A percentile compares a stretch with the other conserved stretches of the same genome.
Evolutionary conservation across 2,329 filamentous ascomycete genomes (phyloP).

Genomic region (Cladosporium cucumerinum): DNA sequence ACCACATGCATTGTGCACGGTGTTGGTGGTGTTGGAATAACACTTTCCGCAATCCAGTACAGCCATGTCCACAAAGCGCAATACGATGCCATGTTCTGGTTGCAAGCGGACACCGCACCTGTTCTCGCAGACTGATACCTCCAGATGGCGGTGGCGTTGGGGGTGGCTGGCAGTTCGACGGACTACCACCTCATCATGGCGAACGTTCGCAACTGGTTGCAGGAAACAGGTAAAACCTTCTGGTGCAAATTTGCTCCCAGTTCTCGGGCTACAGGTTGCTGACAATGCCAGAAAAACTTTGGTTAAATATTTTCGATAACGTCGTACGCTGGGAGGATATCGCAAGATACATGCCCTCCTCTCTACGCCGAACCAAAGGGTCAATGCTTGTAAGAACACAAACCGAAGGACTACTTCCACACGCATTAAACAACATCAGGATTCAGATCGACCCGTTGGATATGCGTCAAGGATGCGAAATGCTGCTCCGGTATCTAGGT

Average conservation of each 20-base stretch:
- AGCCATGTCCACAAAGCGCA: not conserved
- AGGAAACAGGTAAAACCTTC: not conserved
- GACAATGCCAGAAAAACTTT: not conserved
- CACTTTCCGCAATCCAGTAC: not conserved
- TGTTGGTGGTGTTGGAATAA: not conserved
- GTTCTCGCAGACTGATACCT: not conserved
- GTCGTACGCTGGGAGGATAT: not conserved
- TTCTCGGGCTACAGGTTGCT: not conserved
- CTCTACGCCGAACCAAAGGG: not conserved
- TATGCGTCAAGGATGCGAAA: not conserved
- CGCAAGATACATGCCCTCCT: not conserved
- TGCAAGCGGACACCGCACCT: not conserved
- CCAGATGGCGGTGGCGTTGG: not conserved
- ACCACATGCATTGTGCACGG: not conserved
- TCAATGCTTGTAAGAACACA: not conserved
- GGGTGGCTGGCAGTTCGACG: not conserved
- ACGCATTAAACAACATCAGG: not conserved
- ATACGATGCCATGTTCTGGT: not conserved
- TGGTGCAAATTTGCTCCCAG: not conserved
- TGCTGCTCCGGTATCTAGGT: not conserved
- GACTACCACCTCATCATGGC: not conserved
- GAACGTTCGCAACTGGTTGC: not conserved
- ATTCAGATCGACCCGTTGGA: not conserved
- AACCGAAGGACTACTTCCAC: not conserved
- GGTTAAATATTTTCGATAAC: not conserved